A percentile compares a stretch with the other conserved stretches of the same genome.
These are phyloP conservation scores for Hypholoma sublateritium DNA, from an alignment of 768 basidiomycete genomes.

Conservation along the genomic window DNA sequence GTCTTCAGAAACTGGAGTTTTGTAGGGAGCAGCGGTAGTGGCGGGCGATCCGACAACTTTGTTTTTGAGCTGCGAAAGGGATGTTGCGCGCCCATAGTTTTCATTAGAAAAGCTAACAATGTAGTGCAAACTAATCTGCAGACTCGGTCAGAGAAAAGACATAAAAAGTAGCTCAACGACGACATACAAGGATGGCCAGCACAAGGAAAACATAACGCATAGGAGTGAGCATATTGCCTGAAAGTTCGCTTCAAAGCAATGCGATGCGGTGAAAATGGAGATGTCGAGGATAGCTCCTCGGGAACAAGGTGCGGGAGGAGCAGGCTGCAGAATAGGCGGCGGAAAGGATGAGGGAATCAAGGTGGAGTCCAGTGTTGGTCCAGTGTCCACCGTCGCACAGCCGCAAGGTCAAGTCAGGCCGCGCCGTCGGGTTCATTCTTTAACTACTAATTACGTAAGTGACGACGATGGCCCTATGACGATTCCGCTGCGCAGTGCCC, in stretches of 20 bases:
- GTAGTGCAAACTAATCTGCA: conserved; percentile 56
- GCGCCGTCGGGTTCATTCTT: neutral
- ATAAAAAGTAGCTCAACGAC: neutral
- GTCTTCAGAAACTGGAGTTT: conserved; percentile 57
- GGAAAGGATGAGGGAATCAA: conserved; percentile 1
- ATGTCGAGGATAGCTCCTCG: neutral
- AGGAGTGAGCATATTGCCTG: conserved; percentile 50
- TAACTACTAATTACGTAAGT: conserved; percentile 2
- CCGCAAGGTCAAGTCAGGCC: neutral
- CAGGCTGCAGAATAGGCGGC: neutral
- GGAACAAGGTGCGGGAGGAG: neutral
- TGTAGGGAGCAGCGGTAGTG: conserved; percentile 38
- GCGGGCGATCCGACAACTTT: conserved; percentile 27
- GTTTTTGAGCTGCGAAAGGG: conserved; percentile 43
- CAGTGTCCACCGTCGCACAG: neutral
- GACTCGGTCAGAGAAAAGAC: neutral
- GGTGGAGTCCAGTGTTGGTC: neutral
- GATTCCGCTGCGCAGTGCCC: neutral
- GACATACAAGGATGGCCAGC: conserved; percentile 44
- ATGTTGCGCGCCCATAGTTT: conserved; percentile 61
- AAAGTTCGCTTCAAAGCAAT: neutral
- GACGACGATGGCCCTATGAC: neutral
- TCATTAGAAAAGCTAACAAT: conserved; percentile 68
- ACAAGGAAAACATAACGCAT: conserved; percentile 55
- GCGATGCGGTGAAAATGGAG: neutral